Evolutionary conservation across 106 monocot genomes (phyloP), one percentile per base, ranked within the genome.

Genomic region (Dioscorea zingiberensis): DNA sequence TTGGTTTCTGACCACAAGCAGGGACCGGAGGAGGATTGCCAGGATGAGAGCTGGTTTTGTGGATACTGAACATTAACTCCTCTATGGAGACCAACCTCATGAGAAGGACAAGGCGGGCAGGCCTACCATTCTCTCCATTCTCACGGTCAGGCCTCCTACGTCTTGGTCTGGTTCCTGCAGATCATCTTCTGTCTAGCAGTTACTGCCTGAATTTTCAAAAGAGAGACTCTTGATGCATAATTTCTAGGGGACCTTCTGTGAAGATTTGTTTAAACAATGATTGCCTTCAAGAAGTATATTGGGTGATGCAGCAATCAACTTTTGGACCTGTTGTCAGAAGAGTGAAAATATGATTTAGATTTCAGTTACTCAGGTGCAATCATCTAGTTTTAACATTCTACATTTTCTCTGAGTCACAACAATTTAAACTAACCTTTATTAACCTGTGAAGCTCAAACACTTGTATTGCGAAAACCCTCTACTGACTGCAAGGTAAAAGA

Each of bases 371-470:
- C n/a, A n/a, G n/a, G n/a, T n/a, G n/a, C 4, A 10, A 6, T 38
- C 0, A 38, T 38, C 38, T 38, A 8, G 38, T 6, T 8, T 38
- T 6, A 38, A 10, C 38, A 38, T 2, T 38, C 38, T 38, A 0
- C 38, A 6, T 38, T 38, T 38, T 38, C 10, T 1, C 38, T 10
- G 10, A n/a, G 38, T 6, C 9, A 6, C 38, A 6, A 38, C 3
- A n/a, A 38, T 38, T 38, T 6, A 38, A 38, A 71, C 90, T 82
- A 64, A 94, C 94, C 76, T 97, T 86, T 72, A 91, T 88, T 76
- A 97, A 79, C 59, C 88, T 83, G 73, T 97, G 95, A 27, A 97
- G 85, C 78, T 97, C 95, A 71, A 97, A 97, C 9, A 97, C 88
- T 88, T 97, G 95, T 44, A 86, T 64, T 25, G 91, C 85, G 78